Evolutionary conservation across 225 moss, liverwort and hornwort genomes (phyloP), one percentile per base, ranked within the genome.

Genomic region (Bryoerythrophyllum caledonicum): DNA sequence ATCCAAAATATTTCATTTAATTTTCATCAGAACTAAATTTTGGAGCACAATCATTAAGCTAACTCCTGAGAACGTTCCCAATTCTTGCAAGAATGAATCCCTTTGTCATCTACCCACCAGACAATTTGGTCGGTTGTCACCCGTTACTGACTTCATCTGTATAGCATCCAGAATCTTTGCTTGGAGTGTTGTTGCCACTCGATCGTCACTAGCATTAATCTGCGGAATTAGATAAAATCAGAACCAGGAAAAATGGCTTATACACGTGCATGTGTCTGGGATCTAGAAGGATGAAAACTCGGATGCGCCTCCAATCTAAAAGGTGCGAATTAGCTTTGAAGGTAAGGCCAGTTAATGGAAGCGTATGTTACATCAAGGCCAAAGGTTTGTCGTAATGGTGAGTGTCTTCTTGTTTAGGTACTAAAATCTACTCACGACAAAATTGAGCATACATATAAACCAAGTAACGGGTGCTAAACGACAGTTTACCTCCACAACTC

Each of bases 161-260:
- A 99, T 91, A 70, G 97, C 95, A 85, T 99, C 90, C 49, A 94
- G 76, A 88, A 99, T 95, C 82, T 93, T 99, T 34, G 71, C 88
- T 84, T 88, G 85, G 19, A 99, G 76, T 74, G 93, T 89, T 38
- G 91, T 65, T 70, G 93, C 95, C 76, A 91, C 94, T 73, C 95
- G 79, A 78, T 99, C 97, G 76, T 99, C 97, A 76, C 95, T 99
- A 62, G 95, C 97, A 67, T 99, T 95, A 35, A 99, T 90, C 97
- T 97, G 81, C 66, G 38, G 57, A 26, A 80, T 67, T 17, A 43
- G 20, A 70, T 8, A 54, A 63, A 30, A 64, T 68, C 37, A 78
- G 35, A 71, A 64, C 35, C 78, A 65, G 44, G 28, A 43, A 72
- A 28, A 55, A 54, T 23, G 23, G 7, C 30, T 70, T 52, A 26